phyloP scores from a whole-genome alignment of 495 filamentous ascomycete species.

The Aspergillus nidulans region DNA sequence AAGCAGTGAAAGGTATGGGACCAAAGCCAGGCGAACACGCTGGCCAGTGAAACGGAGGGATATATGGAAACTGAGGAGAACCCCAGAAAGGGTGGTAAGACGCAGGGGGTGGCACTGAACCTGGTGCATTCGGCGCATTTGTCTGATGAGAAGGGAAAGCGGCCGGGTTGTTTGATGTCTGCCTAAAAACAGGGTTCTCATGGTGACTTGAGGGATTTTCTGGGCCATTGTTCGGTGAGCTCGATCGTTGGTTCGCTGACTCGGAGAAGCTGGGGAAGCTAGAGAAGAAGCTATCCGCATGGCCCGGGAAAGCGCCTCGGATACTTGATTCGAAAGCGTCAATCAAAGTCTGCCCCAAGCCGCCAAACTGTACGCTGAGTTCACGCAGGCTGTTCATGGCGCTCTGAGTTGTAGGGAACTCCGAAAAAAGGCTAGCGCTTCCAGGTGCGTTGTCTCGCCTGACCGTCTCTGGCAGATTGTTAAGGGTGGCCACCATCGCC shows the following conservation, averaged over 20 bases:
- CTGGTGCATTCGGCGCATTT: neutral
- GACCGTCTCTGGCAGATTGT: conserved; percentile 30
- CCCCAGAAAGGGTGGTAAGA: neutral
- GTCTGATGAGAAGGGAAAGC: neutral
- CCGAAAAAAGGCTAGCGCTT: conserved; percentile 32
- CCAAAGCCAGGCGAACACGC: neutral
- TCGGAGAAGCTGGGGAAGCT: neutral
- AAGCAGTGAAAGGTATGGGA: neutral
- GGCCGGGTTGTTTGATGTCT: neutral
- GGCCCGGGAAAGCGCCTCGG: conserved; percentile 13
- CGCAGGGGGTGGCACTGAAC: neutral
- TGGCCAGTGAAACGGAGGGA: neutral
- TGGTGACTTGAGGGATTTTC: neutral
- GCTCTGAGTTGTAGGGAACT: conserved; percentile 38
- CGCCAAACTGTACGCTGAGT: conserved; percentile 44
- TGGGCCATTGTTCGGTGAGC: neutral
- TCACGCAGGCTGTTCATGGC: conserved; percentile 38
- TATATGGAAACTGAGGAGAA: neutral
- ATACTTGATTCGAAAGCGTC: conserved; percentile 40
- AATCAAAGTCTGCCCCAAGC: conserved; percentile 39
- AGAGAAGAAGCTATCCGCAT: neutral
- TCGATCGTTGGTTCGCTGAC: neutral
- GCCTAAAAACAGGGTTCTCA: neutral
- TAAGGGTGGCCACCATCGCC: conserved; percentile 31
- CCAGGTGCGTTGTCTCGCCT: conserved; percentile 27